Evolutionary conservation across 2,329 filamentous ascomycete species (phyloP), one percentile per base, ranked within the genome.

Genomic region (Exophiala sp.): DNA sequence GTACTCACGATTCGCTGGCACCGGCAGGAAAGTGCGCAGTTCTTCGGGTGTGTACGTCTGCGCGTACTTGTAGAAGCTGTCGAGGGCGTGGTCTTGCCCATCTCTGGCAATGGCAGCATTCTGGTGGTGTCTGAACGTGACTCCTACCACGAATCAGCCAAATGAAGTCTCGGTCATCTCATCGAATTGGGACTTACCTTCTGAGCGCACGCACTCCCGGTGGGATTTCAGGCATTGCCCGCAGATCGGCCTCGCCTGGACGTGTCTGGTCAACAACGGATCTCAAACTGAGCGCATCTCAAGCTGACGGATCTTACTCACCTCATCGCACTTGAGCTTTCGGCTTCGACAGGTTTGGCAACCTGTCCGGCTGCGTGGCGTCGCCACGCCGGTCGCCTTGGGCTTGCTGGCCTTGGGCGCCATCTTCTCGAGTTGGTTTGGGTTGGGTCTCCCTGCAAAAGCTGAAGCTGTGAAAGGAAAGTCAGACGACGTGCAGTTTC

Each of bases 121-220:
- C 66, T 84, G 81, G 61, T 84, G 80, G 64, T 85, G 81, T 48
- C 81, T 77, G 60, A 83, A 85, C 38, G 82, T 78, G 58, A 84
- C 76, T 44, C 79, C 80, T 58, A 14, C 14, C 22, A 10, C 11
- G 29, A 10, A 22, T 44, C 14, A 48, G 27, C 34, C 21, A 18
- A 2, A 22, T n/a, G 13, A 23, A 27, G 21, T 16, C 32, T 24
- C n/a, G n/a, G n/a, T n/a, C 27, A 21, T 42, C 21, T 38, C n/a
- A n/a, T 6, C 11, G 29, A 32, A 14, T n/a, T 6, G 19, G n/a
- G 38, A 29, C 54, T 43, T 35, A 57, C 58, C 54, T 38, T 60
- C 58, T 27, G 54, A 53, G n/a, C 49, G 50, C 6, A 49, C 45
- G 37, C 58, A 60, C 24, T 55, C 42, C 21, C 57, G 48, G 29